These are phyloP conservation scores for Kodamaea laetipori DNA, from an alignment of 805 yeast genomes.

Conservation along the genomic window DNA sequence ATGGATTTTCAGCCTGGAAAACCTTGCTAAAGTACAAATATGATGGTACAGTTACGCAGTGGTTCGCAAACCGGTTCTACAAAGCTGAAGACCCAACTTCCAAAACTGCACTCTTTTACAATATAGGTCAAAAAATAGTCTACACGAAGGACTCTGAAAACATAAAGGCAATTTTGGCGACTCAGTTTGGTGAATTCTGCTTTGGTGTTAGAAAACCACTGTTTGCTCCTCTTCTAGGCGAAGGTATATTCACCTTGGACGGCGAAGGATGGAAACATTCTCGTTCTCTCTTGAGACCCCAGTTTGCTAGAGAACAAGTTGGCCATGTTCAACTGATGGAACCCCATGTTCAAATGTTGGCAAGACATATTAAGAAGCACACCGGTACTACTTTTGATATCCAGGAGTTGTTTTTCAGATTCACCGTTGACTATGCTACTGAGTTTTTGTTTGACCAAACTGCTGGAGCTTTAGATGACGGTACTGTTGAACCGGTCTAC, in stretches of 20 bases:
- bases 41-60: neutral
- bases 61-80: neutral
- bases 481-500: conserved; percentile 20
- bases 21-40: neutral
- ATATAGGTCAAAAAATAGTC: conserved; percentile 5
- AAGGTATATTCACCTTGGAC: conserved; percentile 25
- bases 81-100: neutral
- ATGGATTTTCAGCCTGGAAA: neutral
- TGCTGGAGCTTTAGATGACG: conserved; percentile 9
- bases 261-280: conserved; percentile 26
- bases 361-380: conserved; percentile 12
- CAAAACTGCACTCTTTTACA: neutral
- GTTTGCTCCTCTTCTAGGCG: conserved; percentile 21
- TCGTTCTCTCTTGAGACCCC: conserved; percentile 24
- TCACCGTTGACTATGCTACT: conserved; percentile 21
- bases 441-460: conserved; percentile 22
- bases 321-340: conserved; percentile 21
- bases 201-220: conserved; percentile 21
- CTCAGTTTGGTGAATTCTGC: conserved; percentile 23
- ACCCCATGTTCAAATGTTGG: conserved; percentile 17
- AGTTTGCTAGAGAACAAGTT: conserved; percentile 23
- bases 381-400: conserved; percentile 9
- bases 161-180: conserved; percentile 24
- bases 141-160: conserved; percentile 25
- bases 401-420: conserved; percentile 14